Percentiles rank a stretch among this genome's conserved stretches.
phyloP scores from a whole-genome alignment of 2,329 filamentous ascomycete genomes.

The Neoscytalidium dimidiatum region DNA sequence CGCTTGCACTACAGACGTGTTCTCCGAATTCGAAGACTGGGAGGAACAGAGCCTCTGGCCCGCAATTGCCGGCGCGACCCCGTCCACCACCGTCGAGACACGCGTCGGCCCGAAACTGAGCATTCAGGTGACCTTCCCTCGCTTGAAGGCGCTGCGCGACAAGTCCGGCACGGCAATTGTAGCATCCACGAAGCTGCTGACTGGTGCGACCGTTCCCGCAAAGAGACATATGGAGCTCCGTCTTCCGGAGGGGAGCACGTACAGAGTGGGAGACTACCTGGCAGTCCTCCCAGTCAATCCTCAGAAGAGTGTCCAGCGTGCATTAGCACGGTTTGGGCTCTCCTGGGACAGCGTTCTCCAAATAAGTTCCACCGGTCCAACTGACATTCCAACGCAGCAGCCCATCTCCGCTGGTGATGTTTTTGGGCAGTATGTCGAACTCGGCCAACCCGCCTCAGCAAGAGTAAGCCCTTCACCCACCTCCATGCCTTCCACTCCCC shows the following conservation, averaged over 20 bases:
- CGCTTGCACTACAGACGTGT: slow-evolving; percentile 40
- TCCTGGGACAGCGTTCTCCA: slow-evolving; percentile 71
- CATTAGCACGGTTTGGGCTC: slow-evolving; percentile 66
- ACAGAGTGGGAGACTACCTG: slow-evolving; percentile 75
- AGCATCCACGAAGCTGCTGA: slow-evolving; percentile 32
- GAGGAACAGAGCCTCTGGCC: slow-evolving; percentile 40
- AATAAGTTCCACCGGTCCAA: no score
- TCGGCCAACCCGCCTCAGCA: slow-evolving; percentile 53
- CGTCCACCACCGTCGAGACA: slow-evolving; percentile 29
- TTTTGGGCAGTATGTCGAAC: slow-evolving; percentile 70
- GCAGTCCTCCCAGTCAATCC: slow-evolving; percentile 73
- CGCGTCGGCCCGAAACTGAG: no score
- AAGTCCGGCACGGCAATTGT: slow-evolving; percentile 28
- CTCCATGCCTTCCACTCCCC: not conserved
- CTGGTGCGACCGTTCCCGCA: slow-evolving; percentile 25
- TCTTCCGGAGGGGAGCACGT: slow-evolving; percentile 53
- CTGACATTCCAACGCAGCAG: no score
- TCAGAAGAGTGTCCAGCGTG: slow-evolving; percentile 60
- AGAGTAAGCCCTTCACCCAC: not conserved
- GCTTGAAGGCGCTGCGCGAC: no score
- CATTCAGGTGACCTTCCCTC: slow-evolving; percentile 30
- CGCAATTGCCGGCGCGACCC: slow-evolving; percentile 25
- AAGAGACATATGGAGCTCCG: slow-evolving; percentile 30
- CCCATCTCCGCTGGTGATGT: slow-evolving; percentile 65
- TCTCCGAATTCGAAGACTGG: slow-evolving; percentile 44